Base-by-base conservation (phyloP, 2,329 filamentous ascomycete genomes). In the Pyrenophora tritici-repentis region DNA sequence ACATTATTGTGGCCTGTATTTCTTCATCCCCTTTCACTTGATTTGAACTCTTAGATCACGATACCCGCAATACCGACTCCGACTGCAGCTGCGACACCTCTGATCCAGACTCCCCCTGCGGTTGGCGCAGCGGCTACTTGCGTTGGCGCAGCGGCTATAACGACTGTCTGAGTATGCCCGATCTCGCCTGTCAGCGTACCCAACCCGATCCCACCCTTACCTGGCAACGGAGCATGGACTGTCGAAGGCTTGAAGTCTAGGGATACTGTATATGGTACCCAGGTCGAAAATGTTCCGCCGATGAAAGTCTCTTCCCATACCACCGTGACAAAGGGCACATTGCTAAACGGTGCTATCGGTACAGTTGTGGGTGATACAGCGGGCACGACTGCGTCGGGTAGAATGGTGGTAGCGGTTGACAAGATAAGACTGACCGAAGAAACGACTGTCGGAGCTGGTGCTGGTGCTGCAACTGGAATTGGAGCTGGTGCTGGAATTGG, bases 251-350 rank as follows among this genome's bases (percentile, higher is more conserved):
- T 53, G 42, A 70, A 69, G 12, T 63, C 65, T 12, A 72, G 50
- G 3, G 66, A 70, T 13, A 66, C 50, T 2, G 66, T 68, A 12
- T 61, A 44, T 6, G 68, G 69, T 6, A 68, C 56, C 72, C 72
- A 74, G 8, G 71, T 74, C 9, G 44, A 55, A 29, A 54, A 55
- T 2, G 57, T 62, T 8, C 61, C 55, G 16, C 55, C 63, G 9
- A 71, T 61, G 50, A 58, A 52, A 7, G 70, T 72, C 42, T 71
- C 65, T 12, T 67, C 49, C 71, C 71, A 75, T 42, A 66, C 58
- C 6, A 70, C 66, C 1, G 63, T 73, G 9, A 68, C 56, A 8
- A 59, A 65, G 37, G 63, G 58, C 20, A 55, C 42, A 13, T 52
- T 55, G 26, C 45, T 16, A 33, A 52, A 37, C 41, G 37, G 50